These are phyloP conservation scores for Diutina pseudorugosa DNA, from an alignment of 1,139 yeast species.

Conservation along the genomic window DNA sequence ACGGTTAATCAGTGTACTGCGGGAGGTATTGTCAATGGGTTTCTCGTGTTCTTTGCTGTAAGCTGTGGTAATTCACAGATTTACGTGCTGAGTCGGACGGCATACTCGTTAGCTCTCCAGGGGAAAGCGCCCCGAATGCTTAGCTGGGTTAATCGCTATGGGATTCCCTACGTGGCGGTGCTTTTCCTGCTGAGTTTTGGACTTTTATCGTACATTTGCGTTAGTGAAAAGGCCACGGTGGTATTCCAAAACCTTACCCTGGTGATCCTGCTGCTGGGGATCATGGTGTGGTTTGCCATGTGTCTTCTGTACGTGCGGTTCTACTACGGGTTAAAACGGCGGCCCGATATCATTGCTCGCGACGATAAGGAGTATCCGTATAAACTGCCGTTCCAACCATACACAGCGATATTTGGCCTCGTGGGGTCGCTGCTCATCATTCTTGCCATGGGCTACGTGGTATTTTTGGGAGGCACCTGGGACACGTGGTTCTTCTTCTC, in stretches of 20 bases:
- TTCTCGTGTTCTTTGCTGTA: slow-evolving; percentile 62
- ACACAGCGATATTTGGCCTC: slow-evolving; percentile 56
- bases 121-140: slow-evolving; percentile 55
- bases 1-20: slow-evolving; percentile 52
- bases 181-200: slow-evolving; percentile 43
- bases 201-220: slow-evolving; percentile 45
- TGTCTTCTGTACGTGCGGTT: slow-evolving; percentile 62
- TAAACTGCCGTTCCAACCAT: slow-evolving; percentile 69
- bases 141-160: slow-evolving; percentile 46
- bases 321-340: slow-evolving; percentile 48
- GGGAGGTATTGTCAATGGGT: slow-evolving; percentile 51
- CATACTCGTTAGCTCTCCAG: slow-evolving; percentile 63
- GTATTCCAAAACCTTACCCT: slow-evolving; percentile 56
- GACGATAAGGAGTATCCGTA: slow-evolving; percentile 64
- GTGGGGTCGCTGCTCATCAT: slow-evolving; percentile 43
- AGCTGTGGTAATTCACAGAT: slow-evolving; percentile 69
- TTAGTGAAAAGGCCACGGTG: slow-evolving; percentile 44
- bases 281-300: slow-evolving; percentile 76
- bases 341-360: slow-evolving; percentile 56
- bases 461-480: slow-evolving; percentile 53
- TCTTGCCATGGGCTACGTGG: slow-evolving; percentile 58
- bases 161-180: slow-evolving; percentile 67
- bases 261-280: slow-evolving; percentile 58
- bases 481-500: slow-evolving; percentile 51
- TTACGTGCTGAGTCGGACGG: slow-evolving; percentile 68